Percentiles rank a stretch among this genome's conserved stretches.
phyloP scores from a whole-genome alignment of 192 early-diverging fungal species.

The Coemansia aciculifera region DNA sequence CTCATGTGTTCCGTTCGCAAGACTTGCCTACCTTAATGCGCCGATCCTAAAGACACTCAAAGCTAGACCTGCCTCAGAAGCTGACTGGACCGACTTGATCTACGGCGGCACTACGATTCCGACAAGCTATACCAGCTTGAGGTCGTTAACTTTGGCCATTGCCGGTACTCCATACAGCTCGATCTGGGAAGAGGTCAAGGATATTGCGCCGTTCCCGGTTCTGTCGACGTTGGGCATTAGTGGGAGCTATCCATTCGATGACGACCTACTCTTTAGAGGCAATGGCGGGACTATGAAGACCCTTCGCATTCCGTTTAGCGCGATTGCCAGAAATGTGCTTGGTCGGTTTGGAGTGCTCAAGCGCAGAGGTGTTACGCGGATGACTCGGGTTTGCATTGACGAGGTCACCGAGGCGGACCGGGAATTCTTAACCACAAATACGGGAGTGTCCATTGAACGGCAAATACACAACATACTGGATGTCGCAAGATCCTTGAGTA shows the following conservation, averaged over 20 bases:
- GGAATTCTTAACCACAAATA: neutral
- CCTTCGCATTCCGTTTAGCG: neutral
- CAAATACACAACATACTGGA: neutral
- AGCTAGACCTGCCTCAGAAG: neutral
- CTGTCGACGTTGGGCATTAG: neutral
- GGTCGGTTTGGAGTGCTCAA: neutral
- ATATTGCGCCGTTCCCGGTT: neutral
- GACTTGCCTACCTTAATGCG: neutral
- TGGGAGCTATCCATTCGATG: neutral
- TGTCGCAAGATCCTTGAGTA: neutral
- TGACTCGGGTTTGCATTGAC: neutral
- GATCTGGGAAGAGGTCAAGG: neutral
- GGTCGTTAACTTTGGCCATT: neutral
- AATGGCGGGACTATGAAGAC: neutral
- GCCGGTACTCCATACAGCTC: neutral
- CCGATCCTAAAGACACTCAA: neutral
- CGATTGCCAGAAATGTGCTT: neutral
- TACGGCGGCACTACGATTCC: neutral
- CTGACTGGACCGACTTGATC: neutral
- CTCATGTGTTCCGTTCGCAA: neutral
- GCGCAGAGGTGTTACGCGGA: neutral
- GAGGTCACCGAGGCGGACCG: neutral
- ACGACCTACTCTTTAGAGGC: neutral
- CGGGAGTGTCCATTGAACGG: neutral
- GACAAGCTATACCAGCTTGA: neutral